Evolutionary conservation across 1,284 basidiomycete genomes (phyloP), one percentile per base, ranked within the genome.

Genomic region (Grifola frondosa): DNA sequence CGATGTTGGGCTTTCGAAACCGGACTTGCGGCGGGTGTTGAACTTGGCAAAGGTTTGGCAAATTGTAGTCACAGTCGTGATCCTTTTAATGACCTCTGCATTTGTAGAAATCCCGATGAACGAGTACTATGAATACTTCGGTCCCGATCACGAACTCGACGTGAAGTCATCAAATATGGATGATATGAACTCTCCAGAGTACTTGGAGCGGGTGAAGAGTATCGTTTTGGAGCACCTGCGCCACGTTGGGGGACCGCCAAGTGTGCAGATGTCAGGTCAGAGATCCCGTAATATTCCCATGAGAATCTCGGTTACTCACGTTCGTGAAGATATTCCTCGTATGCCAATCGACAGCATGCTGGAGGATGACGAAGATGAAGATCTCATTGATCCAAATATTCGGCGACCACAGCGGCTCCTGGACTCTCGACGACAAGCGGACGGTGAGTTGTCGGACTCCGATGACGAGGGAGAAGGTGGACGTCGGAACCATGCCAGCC

Each of bases 121-220:
- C 60, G 95, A 97, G 67, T 97, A 99, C 69, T 98, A 97, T 65
- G 96, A 99, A 64, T 99, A 99, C 69, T 99, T 98, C 65, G 97
- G 97, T 0, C 97, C 97, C 1, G 92, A 97, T 59, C 97, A 99
- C 60, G 84, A 93, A 58, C 78, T 99, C n/a, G 94, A 99, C 61
- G 97, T 99, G 20, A 89, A 89, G 53, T 75, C 94, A 5, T 96
- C 92, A 23, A 99, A 99, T 63, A 91, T 94, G 61, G 93, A 97
- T 56, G 95, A 99, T 60, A 74, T 96, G 70, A 99, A 99, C 63
- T 91, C 91, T 2, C 81, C 81, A 8, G 88, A 90, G 53, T 99
- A 99, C 63, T 75, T 99, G 37, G 90, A 97, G 42, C 91, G 96
- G 48, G 84, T 98, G 50, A 94, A 91, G 64, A 80, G 83, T 42